Evolutionary conservation across 2,329 filamentous ascomycete species (phyloP).

Genomic region (Alternaria sp.): DNA sequence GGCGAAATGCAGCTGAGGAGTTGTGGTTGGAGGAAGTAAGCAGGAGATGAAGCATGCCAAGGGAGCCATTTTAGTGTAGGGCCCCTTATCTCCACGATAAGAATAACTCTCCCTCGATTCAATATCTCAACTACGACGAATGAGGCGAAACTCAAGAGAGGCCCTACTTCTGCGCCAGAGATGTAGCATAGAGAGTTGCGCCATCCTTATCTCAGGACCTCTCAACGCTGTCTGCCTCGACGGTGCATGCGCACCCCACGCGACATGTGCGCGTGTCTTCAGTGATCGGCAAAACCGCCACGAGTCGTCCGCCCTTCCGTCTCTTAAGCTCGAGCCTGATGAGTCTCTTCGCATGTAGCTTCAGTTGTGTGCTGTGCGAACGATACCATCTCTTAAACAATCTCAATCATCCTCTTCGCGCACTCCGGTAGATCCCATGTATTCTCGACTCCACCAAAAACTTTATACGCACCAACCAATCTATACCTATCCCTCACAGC

Average conservation of each 20-base stretch:
- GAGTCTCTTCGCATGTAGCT: neutral
- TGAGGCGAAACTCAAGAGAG: neutral
- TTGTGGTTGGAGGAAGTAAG: conserved; percentile 5
- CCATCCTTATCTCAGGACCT: neutral
- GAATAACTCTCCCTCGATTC: neutral
- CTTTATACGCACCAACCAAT: neutral
- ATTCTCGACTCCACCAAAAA: neutral
- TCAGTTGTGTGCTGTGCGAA: neutral
- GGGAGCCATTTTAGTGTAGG: neutral
- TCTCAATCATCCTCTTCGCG: neutral
- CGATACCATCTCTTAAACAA: neutral
- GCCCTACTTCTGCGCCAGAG: neutral
- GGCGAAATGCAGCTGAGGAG: neutral
- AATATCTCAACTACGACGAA: neutral
- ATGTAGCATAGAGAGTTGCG: neutral
- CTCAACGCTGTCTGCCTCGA: neutral
- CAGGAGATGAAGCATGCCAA: conserved; percentile 1
- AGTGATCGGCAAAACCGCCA: neutral
- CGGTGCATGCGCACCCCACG: neutral
- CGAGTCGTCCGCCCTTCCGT: neutral
- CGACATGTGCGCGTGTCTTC: neutral
- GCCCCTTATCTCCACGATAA: neutral
- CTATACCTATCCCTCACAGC: neutral
- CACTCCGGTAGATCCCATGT: neutral
- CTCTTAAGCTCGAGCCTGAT: neutral